Conservation (phyloP, 129 eudicot species). For the Silybum marianum region DNA sequence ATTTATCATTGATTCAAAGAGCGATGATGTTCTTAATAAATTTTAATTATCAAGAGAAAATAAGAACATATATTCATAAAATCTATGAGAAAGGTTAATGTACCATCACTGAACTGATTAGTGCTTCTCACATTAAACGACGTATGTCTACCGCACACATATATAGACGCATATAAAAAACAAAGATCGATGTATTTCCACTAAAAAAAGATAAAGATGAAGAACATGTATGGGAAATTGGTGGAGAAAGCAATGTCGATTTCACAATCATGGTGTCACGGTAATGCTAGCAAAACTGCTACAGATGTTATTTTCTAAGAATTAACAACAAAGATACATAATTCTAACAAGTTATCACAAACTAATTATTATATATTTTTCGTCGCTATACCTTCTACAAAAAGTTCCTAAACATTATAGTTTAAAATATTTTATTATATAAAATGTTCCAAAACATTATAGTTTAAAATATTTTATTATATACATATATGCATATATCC, state of each 20-base stretch:
- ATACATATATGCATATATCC: conserved; percentile 8
- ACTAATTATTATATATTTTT: background rate
- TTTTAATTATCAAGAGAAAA: background rate
- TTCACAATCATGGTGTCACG: conserved; percentile 12
- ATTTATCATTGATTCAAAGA: background rate
- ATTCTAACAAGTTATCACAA: background rate
- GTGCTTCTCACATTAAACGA: background rate
- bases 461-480: background rate
- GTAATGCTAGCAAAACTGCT: conserved; percentile 1
- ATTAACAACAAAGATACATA: background rate
- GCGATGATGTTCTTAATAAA: background rate
- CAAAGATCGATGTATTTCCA: background rate
- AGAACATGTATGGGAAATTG: conserved; percentile 3
- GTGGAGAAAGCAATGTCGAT: conserved; percentile 15
- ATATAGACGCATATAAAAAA: background rate
- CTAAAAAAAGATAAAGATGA: conserved; percentile 13
- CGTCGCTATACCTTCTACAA: background rate
- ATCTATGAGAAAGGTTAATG: background rate
- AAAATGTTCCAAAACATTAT: background rate
- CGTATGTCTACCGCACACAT: background rate
- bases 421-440: background rate
- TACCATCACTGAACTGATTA: background rate
- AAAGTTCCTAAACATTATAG: background rate
- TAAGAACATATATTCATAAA: background rate
- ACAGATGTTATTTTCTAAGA: background rate